Evolutionary conservation across 2,329 filamentous ascomycete species (phyloP), one percentile per base, ranked within the genome.

Genomic region (Diaporthe longicolla): DNA sequence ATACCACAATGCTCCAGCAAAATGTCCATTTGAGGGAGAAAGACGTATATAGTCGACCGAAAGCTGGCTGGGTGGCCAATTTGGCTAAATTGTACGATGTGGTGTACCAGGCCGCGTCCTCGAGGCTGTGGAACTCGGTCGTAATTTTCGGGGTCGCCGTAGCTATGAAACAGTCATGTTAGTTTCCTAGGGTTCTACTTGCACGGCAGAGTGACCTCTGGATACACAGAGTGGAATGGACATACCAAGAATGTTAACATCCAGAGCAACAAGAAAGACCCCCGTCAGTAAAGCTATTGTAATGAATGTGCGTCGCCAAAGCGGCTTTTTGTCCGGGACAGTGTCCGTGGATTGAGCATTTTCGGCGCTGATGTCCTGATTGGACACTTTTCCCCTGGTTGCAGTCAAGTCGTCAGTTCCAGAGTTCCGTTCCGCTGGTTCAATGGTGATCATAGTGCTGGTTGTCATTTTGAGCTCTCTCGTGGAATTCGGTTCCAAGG

Each of bases 91-190:
- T 68, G 32, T 73, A 73, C 8, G 69, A 57, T 13, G 63, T 73
- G 3, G 65, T 57, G 21, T 73, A 73, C 65, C 65, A 73, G 24
- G 63, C 71, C 13, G 69, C 69, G 21, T 73, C 66, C n/a, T 73
- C 65, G 11, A 73, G 57, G 4, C 55, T 70, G 29, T 58, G 63
- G 3, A 73, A 73, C 24, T 73, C 71, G 3, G 63, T 59, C 15
- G 71, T 73, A 45, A 73, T 73, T 11, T 69, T 68, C 17, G 65
- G 71, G 2, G 69, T 73, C 15, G 71, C 73, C 21, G 70, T 58
- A 13, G 70, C 24, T 65, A 15, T 10, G 17, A 19, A 13, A 26
- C 21, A 3, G 15, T 37, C 21, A 24, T 35, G 43, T 50, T 29
- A 66, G 1, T n/a, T 11, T 15, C n/a, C n/a, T n/a, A n/a, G n/a